phyloP scores from a whole-genome alignment of 805 yeast species.

The Suhomyces faveliae region DNA sequence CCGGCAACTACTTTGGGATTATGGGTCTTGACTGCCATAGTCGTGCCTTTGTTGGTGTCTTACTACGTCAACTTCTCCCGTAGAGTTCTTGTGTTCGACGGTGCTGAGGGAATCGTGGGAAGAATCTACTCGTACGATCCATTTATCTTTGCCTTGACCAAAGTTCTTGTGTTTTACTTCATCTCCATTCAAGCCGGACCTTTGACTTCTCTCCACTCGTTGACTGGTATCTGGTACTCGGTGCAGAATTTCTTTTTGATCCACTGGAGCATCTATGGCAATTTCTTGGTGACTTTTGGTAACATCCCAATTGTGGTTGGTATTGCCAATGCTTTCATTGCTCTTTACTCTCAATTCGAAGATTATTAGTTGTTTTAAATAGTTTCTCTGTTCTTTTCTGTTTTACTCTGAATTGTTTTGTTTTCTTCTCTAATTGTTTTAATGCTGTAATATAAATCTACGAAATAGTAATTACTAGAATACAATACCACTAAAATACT shows the following conservation, averaged over 20 bases:
- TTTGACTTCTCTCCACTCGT: constrained; percentile 25
- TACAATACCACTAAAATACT: too few species aligned
- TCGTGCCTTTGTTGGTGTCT: constrained; percentile 43
- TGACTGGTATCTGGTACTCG: constrained; percentile 25
- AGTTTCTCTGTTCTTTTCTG: not conserved
- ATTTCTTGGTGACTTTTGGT: constrained; percentile 41
- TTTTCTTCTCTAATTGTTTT: constrained; percentile 1
- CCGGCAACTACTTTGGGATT: constrained; percentile 31
- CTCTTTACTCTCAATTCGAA: constrained; percentile 52
- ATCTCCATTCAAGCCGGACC: constrained; percentile 33
- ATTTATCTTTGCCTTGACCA: constrained; percentile 43
- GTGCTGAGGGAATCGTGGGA: constrained; percentile 29
- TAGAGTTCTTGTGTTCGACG: constrained; percentile 33
- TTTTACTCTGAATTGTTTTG: not conserved
- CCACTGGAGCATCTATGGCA: constrained; percentile 38
- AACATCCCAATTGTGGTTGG: constrained; percentile 47
- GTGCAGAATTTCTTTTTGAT: constrained; percentile 30
- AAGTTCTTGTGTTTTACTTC: constrained; percentile 43
- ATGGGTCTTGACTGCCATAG: constrained; percentile 43
- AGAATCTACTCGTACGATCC: constrained; percentile 52
- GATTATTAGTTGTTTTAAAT: constrained; percentile 26
- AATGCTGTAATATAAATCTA: constrained; percentile 6
- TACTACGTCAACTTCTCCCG: constrained; percentile 54
- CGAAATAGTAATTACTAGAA: not conserved
- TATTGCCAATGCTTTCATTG: constrained; percentile 44